phyloP scores from a whole-genome alignment of 345 rosid genomes.

The Trapa bicornis region DNA sequence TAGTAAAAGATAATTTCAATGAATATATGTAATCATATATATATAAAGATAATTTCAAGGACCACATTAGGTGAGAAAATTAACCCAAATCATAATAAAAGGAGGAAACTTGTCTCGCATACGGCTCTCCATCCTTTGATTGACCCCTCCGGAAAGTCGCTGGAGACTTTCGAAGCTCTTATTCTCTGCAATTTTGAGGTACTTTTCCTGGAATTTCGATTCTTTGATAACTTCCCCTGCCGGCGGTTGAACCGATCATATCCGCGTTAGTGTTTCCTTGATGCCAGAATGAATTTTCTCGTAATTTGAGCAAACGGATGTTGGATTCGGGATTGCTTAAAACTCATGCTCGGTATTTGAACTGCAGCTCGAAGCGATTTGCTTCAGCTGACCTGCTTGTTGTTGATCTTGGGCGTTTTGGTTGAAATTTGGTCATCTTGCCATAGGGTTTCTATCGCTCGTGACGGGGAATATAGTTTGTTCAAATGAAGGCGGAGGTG shows the following conservation, averaged over 20 bases:
- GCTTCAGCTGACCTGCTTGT: background rate
- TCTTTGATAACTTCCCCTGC: background rate
- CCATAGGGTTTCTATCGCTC: slow-evolving; percentile 3
- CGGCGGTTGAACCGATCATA: background rate
- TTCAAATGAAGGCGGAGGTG: slow-evolving; percentile 52
- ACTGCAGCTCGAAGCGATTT: background rate
- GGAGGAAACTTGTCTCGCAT: background rate
- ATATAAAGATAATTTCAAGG: slow-evolving; percentile 18
- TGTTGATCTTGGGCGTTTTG: background rate
- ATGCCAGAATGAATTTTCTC: background rate
- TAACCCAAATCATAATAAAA: background rate
- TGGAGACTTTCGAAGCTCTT: background rate
- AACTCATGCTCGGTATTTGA: background rate
- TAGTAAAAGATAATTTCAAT: too few species aligned
- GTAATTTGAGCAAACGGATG: background rate
- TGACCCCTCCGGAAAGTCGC: background rate
- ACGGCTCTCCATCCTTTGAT: background rate
- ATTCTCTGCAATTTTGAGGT: slow-evolving; percentile 2
- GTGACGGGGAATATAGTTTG: background rate
- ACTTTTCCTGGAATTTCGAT: background rate
- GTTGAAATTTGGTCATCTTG: background rate
- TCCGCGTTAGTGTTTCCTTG: background rate
- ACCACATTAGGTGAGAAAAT: background rate
- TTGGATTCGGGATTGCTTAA: background rate
- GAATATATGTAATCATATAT: too few species aligned